Evolutionary conservation across 345 rosid genomes (phyloP), one percentile per base, ranked within the genome.

Genomic region (Geranium rotundifolium): DNA sequence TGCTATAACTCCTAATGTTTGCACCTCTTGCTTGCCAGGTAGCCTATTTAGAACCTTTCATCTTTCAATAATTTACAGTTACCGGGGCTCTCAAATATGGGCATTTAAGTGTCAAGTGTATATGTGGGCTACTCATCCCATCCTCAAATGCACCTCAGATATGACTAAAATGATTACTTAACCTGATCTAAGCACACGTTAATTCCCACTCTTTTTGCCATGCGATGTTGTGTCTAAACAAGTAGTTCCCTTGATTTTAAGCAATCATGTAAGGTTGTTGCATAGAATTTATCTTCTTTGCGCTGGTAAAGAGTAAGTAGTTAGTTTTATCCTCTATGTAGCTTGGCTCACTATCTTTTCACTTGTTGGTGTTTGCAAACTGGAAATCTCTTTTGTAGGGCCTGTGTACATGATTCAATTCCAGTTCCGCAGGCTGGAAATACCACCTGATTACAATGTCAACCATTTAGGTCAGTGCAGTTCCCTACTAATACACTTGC

Each of bases 391-490:
- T 4, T 34, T 19, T 70, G 57, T 62, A 91, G 95, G 93, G 75
- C 89, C 87, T 61, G 83, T 92, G 66, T 85, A 87, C 79, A 81
- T 82, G 80, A 90, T 93, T 72, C 91, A 77, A 62, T 90, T 93
- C 71, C 90, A 87, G 80, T 90, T 93, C 67, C 99, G 97, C 58
- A 97, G 85, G 75, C 78, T 82, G 66, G 97, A 89, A 81, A 87
- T 93, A 65, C 97, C 99, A 54, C 91, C 97, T 12, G 84, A 85
- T 73, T 93, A 85, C 80, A 76, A 76, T 73, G 76, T 72, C 56
- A 73, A 79, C 60, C 96, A 93, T 77, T 78, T 90, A 57, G 99
- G 99, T 93, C 82, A 56, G 80, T 29, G 17, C 29, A 19, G 55
- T 29, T 64, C 63, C 6, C 8, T 49, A 31, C 49, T 41, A 17